A percentile compares a stretch with the other conserved stretches of the same genome.
These are phyloP conservation scores for Vicia sativa DNA, from an alignment of 306 rosid species.

Conservation along the genomic window DNA sequence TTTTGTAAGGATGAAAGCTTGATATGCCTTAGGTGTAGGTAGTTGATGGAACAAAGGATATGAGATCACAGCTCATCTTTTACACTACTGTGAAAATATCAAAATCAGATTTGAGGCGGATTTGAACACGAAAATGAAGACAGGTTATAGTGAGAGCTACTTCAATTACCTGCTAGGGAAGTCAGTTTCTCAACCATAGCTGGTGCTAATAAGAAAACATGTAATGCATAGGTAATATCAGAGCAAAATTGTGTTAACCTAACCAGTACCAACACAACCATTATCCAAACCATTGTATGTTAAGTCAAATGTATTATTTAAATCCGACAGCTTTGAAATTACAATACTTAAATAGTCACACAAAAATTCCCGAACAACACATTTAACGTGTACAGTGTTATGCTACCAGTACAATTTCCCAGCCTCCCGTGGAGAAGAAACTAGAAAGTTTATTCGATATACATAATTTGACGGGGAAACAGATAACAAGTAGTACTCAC, in stretches of 20 bases:
- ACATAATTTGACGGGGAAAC: conserved; percentile 3
- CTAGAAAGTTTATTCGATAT: background rate
- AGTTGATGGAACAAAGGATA: conserved; percentile 46
- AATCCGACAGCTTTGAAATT: background rate
- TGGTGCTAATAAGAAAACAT: conserved; percentile 3
- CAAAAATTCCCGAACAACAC: background rate
- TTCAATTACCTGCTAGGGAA: conserved; percentile 51
- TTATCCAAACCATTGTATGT: background rate
- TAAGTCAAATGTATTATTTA: background rate
- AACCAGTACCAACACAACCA: background rate
- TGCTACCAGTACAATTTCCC: background rate
- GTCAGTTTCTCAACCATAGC: conserved; percentile 24
- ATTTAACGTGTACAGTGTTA: background rate
- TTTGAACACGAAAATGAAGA: conserved; percentile 49
- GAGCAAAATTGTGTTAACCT: background rate
- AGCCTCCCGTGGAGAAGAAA: background rate
- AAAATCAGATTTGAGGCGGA: conserved; percentile 55
- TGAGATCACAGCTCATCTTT: conserved; percentile 44
- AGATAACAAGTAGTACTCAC: background rate
- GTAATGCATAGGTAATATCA: background rate
- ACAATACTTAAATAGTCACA: background rate
- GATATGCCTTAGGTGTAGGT: conserved; percentile 41
- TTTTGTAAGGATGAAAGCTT: conserved; percentile 50
- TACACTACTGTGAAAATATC: conserved; percentile 45
- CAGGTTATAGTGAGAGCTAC: conserved; percentile 39